These are phyloP conservation scores for Thalassiosira livingstoniorum DNA, from an alignment of 352 stramenopile species.

Conservation along the genomic window DNA sequence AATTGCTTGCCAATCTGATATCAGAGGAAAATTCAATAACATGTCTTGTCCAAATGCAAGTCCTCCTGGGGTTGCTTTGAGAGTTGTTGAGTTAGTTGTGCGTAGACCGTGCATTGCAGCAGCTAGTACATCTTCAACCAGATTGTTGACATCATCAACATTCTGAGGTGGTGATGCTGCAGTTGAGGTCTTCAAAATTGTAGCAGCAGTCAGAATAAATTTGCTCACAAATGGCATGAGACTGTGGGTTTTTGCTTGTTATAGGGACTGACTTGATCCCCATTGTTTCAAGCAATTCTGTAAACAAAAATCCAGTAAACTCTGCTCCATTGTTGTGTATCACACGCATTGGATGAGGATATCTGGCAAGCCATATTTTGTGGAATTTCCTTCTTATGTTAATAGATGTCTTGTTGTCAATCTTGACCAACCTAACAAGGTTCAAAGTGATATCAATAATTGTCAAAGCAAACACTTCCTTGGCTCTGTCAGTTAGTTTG, in stretches of 20 bases:
- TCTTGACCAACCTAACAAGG: conserved; percentile 3
- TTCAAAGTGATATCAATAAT: conserved; percentile 31
- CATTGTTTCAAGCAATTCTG: conserved; percentile 21
- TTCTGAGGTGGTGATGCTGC: conserved; percentile 39
- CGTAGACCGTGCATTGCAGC: conserved; percentile 51
- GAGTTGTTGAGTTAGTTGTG: conserved; percentile 29
- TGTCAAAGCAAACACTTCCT: neutral
- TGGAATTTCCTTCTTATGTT: conserved; percentile 31
- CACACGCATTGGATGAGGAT: conserved; percentile 30
- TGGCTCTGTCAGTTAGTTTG: neutral
- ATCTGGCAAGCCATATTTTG: conserved; percentile 37
- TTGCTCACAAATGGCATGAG: conserved; percentile 59
- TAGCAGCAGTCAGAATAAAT: conserved; percentile 57
- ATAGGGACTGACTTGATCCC: conserved; percentile 40
- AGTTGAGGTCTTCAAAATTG: conserved; percentile 46
- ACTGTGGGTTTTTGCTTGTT: conserved; percentile 60
- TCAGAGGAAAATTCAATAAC: conserved; percentile 61
- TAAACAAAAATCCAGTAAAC: conserved; percentile 58
- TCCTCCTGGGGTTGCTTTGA: conserved; percentile 47
- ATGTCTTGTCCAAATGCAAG: conserved; percentile 64
- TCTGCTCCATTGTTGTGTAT: conserved; percentile 63
- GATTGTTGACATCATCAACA: conserved; percentile 23
- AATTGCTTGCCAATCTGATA: conserved; percentile 57
- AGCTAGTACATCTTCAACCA: conserved; percentile 58
- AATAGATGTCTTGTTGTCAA: conserved; percentile 23